Conservation (phyloP, 2,329 filamentous ascomycete genomes). For the Exophiala sp. region DNA sequence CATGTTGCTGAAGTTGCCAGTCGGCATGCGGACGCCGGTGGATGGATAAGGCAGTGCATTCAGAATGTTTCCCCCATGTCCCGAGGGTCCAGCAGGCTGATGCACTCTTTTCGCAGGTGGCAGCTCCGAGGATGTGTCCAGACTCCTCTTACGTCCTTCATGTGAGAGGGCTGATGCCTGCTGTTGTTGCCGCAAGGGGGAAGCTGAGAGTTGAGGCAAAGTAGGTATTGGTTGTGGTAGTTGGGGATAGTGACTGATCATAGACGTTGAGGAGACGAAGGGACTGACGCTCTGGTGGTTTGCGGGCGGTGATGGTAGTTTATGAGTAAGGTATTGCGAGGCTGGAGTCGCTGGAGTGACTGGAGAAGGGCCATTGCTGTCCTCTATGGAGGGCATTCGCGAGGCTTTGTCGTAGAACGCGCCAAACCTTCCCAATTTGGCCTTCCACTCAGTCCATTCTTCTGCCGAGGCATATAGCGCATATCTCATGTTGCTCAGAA, state of each 20-base stretch:
- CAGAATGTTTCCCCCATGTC: slow-evolving; percentile 12
- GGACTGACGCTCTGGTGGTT: slow-evolving; percentile 16
- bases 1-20: slow-evolving; percentile 1
- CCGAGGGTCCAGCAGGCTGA: slow-evolving; percentile 4
- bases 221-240: slow-evolving; percentile 25
- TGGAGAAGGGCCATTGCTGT: slow-evolving; percentile 25
- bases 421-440: slow-evolving; percentile 72
- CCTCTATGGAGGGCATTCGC: slow-evolving; percentile 34
- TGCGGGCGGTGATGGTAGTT: slow-evolving; percentile 28
- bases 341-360: slow-evolving; percentile 26
- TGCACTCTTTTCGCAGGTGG: slow-evolving; percentile 50
- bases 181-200: slow-evolving; percentile 23
- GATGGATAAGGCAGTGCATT: slow-evolving; percentile 11
- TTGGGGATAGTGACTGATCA: slow-evolving; percentile 19
- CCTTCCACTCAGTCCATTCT: slow-evolving; percentile 84
- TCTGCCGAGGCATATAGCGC: slow-evolving; percentile 78
- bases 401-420: slow-evolving; percentile 72
- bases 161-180: slow-evolving; percentile 34
- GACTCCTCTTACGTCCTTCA: slow-evolving; percentile 53
- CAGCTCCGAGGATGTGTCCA: slow-evolving; percentile 50
- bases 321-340: slow-evolving; percentile 35
- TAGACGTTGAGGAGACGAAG: slow-evolving; percentile 8
- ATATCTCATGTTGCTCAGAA: slow-evolving; percentile 96
- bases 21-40: slow-evolving; percentile 8
- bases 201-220: slow-evolving; percentile 21